phyloP scores from a whole-genome alignment of 805 yeast genomes.

The Candida quercuum region DNA sequence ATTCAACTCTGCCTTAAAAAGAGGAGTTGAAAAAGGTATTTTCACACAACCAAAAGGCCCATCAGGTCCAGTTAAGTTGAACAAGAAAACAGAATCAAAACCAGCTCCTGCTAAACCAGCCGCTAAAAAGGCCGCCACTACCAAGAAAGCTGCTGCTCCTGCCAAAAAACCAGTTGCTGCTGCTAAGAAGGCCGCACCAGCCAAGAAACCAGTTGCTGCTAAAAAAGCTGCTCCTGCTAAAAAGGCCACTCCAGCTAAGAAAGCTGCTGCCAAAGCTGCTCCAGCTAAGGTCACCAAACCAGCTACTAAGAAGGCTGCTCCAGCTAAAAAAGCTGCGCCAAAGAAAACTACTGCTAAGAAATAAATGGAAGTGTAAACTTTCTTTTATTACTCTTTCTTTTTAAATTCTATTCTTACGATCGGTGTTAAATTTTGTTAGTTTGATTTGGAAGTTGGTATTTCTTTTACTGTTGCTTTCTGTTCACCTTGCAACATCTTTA shows the following conservation, averaged over 20 bases:
- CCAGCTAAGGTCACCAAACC: slow-evolving; percentile 29
- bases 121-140: slow-evolving; percentile 26
- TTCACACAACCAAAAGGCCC: slow-evolving; percentile 87
- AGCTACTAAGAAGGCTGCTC: slow-evolving; percentile 26
- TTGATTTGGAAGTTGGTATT: too few relatives aligned
- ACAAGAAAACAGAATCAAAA: slow-evolving; percentile 25
- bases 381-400: too few relatives aligned
- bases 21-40: slow-evolving; percentile 73
- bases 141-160: slow-evolving; percentile 24
- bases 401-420: background rate
- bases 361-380: background rate
- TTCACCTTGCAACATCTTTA: too few relatives aligned
- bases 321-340: slow-evolving; percentile 27
- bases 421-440: background rate
- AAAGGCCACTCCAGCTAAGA: slow-evolving; percentile 23
- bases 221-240: slow-evolving; percentile 26
- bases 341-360: slow-evolving; percentile 20
- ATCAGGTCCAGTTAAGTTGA: slow-evolving; percentile 75
- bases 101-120: slow-evolving; percentile 3
- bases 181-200: slow-evolving; percentile 18
- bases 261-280: slow-evolving; percentile 24
- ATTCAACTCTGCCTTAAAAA: slow-evolving; percentile 73
- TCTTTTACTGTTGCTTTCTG: too few relatives aligned
- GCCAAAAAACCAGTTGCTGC: slow-evolving; percentile 17
- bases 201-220: slow-evolving; percentile 19